Base-by-base conservation (phyloP, 345 rosid genomes). In the Euphorbia peplus region DNA sequence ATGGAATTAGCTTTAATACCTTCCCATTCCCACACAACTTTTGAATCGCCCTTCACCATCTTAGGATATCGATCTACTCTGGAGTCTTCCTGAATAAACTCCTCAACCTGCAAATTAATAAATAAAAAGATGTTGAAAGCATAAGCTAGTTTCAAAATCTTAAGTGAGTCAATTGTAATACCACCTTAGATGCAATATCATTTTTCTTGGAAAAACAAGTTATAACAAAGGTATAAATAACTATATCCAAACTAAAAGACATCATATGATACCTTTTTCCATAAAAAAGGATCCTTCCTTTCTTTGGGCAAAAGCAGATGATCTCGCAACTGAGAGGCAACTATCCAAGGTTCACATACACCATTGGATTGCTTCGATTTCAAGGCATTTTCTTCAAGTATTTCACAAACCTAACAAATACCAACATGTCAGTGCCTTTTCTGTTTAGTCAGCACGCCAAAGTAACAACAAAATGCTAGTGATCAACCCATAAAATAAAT, bases 1-100 rank as follows among this genome's bases (percentile, higher is more conserved):
- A 39, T 39, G 42, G 42, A 51, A 35, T 18, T 10, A 63, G 71
- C 35, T 65, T 8, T 44, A 19, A 46, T 80, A 91, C 98, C 97
- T 86, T 93, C 97, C 98, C 97, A 91, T 77, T 93, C 97, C 97
- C 96, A 93, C 57, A 91, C 97, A 58, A 87, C 97, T 75, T 83
- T 93, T 50, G 92, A 84, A 80, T 93, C 96, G 66, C 97, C 97
- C 79, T 85, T 93, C 64, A 93, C 80, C 29, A 93, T 60, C 80
- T 88, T 89, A 9, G 91, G 95, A 68, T 88, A 88, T 52, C 68
- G 87, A 80, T 93, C 96, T 62, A 89, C 83, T 70, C 97, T 90
- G 59, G 98, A 87, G 78, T 93, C 98, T 78, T 90, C 98, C 69
- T 82, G 90, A 64, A 87, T 81, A 64, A 93, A 74, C 81, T 86